These are phyloP conservation scores for Ganoderma lingzhi DNA, from an alignment of 1,284 basidiomycete genomes.

Conservation along the genomic window DNA sequence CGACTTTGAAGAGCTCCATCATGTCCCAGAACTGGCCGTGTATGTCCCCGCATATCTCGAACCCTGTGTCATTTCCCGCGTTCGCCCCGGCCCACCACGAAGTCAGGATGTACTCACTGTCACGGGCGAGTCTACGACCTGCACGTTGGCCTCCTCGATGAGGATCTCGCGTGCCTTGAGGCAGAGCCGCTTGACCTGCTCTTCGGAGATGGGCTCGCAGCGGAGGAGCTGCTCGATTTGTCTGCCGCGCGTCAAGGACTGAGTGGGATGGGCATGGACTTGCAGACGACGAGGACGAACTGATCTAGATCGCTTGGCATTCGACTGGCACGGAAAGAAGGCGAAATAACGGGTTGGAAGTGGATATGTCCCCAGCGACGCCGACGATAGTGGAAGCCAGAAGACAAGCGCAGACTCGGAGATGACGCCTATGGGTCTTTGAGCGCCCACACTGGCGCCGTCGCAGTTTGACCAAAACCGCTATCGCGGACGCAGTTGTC, in stretches of 20 bases:
- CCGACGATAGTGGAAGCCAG: background rate
- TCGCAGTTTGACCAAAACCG: no score
- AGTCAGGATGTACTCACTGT: slow-evolving; percentile 66
- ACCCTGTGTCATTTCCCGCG: slow-evolving; percentile 24
- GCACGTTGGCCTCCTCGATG: slow-evolving; percentile 98
- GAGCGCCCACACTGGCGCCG: no score
- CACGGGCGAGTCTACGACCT: slow-evolving; percentile 95
- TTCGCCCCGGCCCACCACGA: slow-evolving; percentile 17
- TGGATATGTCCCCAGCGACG: background rate
- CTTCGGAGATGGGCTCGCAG: slow-evolving; percentile 93
- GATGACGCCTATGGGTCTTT: no score
- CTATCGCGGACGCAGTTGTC: no score
- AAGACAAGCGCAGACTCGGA: background rate
- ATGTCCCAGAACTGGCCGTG: slow-evolving; percentile 99
- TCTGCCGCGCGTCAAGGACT: slow-evolving; percentile 44
- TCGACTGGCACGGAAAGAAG: background rate
- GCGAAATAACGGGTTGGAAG: background rate
- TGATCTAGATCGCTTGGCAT: slow-evolving; percentile 33
- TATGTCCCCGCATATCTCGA: slow-evolving; percentile 97
- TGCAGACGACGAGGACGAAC: slow-evolving; percentile 25
- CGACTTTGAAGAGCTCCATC: slow-evolving; percentile 96
- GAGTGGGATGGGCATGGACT: slow-evolving; percentile 13
- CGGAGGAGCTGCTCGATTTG: slow-evolving; percentile 91
- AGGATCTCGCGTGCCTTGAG: slow-evolving; percentile 95
- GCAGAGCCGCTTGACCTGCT: slow-evolving; percentile 92